Percentiles rank a stretch among this genome's conserved stretches.
phyloP scores from a whole-genome alignment of 106 monocot species.

The Alisma plantagoaquatica region DNA sequence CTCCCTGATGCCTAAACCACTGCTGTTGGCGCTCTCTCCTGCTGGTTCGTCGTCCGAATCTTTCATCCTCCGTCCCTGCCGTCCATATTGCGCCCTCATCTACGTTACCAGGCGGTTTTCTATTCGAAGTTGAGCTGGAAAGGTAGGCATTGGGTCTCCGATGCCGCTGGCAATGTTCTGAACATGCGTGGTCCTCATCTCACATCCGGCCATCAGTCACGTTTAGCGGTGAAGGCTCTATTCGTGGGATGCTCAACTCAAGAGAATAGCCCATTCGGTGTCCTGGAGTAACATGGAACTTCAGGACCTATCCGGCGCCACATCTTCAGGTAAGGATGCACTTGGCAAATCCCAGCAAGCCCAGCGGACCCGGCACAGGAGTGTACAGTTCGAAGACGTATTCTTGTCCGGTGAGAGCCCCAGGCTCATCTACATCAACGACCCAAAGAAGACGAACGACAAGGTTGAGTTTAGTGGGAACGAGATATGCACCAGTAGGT shows the following conservation, averaged over 20 bases:
- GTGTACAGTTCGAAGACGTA: conserved; percentile 56
- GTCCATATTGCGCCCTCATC: no score
- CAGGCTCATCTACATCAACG: conserved; percentile 82
- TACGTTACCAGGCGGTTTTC: neutral
- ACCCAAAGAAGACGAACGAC: conserved; percentile 79
- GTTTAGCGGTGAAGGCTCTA: conserved; percentile 1
- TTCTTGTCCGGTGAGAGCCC: conserved; percentile 40
- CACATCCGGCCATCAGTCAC: no score
- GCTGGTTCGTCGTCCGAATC: no score
- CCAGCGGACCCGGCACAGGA: conserved; percentile 48
- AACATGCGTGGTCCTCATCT: neutral
- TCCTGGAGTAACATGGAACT: conserved; percentile 61
- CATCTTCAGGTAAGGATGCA: conserved; percentile 25
- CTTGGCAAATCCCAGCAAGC: conserved; percentile 37
- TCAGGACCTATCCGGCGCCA: conserved; percentile 34
- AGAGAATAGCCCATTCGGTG: conserved; percentile 18
- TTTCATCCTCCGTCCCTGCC: no score
- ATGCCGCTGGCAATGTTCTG: neutral
- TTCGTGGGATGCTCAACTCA: conserved; percentile 39
- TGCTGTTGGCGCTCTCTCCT: no score
- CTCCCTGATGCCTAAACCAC: no score
- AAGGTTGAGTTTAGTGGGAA: conserved; percentile 91
- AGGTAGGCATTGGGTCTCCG: neutral
- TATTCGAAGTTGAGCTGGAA: neutral
- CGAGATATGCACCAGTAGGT: conserved; percentile 95